Conservation (phyloP, 768 basidiomycete genomes). For the Psilocybe azurescens region DNA sequence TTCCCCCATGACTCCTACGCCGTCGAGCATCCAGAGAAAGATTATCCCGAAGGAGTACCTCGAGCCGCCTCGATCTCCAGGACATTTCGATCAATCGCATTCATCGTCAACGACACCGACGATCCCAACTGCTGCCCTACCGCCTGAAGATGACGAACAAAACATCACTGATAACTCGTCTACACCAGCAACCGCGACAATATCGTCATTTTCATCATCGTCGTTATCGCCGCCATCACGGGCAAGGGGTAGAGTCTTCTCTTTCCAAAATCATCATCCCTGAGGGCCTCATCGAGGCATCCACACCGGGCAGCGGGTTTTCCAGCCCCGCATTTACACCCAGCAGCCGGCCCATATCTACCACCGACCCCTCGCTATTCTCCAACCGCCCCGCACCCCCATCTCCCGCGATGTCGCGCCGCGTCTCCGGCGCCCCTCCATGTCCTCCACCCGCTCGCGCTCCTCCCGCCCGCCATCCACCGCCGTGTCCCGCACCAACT, state of each 20-base stretch:
- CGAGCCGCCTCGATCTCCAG: constrained; percentile 24
- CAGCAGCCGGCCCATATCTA: constrained; percentile 13
- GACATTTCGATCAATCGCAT: constrained; percentile 23
- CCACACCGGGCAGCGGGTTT: constrained; percentile 5
- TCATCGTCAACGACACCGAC: constrained; percentile 36
- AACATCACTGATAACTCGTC: neutral
- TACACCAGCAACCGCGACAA: neutral
- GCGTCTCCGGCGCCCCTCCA: constrained; percentile 43
- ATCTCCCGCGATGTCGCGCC: constrained; percentile 55
- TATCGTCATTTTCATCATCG: neutral
- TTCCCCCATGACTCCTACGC: constrained; percentile 33
- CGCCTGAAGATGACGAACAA: constrained; percentile 10
- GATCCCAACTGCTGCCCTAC: constrained; percentile 22
- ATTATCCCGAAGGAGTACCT: constrained; percentile 19
- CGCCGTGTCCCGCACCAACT: constrained; percentile 30
- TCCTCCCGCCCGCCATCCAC: constrained; percentile 32
- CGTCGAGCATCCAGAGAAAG: constrained; percentile 27
- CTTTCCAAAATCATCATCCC: constrained; percentile 23
- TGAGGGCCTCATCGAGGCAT: constrained; percentile 2
- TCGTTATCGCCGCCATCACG: neutral
- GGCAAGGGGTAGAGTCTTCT: neutral
- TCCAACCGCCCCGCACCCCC: constrained; percentile 67
- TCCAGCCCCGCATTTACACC: constrained; percentile 21
- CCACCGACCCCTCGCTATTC: constrained; percentile 21
- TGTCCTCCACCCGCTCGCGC: constrained; percentile 27